Base-by-base conservation (phyloP, 2,329 filamentous ascomycete species). In the Diaporthe citri region DNA sequence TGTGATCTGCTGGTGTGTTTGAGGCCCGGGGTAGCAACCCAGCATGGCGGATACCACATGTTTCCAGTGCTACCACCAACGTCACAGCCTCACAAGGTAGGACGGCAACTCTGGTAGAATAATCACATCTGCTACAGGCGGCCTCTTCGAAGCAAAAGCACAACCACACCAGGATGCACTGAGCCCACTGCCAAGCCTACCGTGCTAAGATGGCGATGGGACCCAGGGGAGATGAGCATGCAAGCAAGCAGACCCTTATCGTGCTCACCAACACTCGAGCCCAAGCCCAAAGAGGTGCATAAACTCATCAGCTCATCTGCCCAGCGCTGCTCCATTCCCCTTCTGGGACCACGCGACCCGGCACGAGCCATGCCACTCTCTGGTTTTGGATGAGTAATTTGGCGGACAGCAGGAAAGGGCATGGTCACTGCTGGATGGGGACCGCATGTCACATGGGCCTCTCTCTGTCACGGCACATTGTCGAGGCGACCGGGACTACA, bases 301-400 rank as follows among this genome's bases (percentile, higher is more conserved):
- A 41, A 60, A 41, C 15, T 72, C 52, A 72, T 72, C 31, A 31
- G 22, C 52, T 72, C 70, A 72, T 72, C 70, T 64, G 71, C 71
- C 57, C 57, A 43, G 34, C 48, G 71, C 46, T 55, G 59, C 71
- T 72, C 71, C 12, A 43, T 72, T 72, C 71, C 71, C 25, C 46
- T 72, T 72, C 48, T 22, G 51, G 70, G 20, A 64, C 28, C n/a
- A 51, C 34, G 57, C 59, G 57, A 64, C 71, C 48, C 48, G 64
- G 36, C 57, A 64, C 57, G 25, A 43, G 51, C 57, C 57, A 64
- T 62, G 57, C n/a, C 46, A 31, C 71, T 56, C 41, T 25, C 71
- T 72, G 57, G 46, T 55, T 72, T 43, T 55, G 71, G 71, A 34
- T 52, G 57, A 46, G 46, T 31, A 64, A 64, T 43, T 64, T 56